A percentile compares a stretch with the other conserved stretches of the same genome.
phyloP scores from a whole-genome alignment of 192 early-diverging fungal species.

The Gonapodya prolifera region DNA sequence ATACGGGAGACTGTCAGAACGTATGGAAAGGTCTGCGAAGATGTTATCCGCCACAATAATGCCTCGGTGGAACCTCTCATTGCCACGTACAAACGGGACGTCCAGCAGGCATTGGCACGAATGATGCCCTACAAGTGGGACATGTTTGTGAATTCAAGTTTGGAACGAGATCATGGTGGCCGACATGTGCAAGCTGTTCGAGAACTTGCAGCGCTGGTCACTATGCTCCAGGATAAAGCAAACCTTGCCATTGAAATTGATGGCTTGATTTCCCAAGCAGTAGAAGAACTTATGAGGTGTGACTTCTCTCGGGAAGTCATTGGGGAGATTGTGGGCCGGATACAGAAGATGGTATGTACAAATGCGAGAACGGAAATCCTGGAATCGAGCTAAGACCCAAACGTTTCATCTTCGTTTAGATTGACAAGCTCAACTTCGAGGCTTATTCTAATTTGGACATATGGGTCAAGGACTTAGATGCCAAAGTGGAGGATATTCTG shows the following conservation, averaged over 20 bases:
- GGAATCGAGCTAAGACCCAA: not conserved
- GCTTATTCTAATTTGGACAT: constrained; percentile 83
- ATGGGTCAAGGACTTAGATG: constrained; percentile 78
- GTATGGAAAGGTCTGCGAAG: constrained; percentile 72
- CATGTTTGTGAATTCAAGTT: constrained; percentile 39
- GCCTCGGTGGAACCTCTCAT: constrained; percentile 65
- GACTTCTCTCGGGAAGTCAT: constrained; percentile 59
- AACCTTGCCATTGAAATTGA: constrained; percentile 66
- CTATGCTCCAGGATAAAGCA: constrained; percentile 93
- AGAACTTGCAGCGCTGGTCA: constrained; percentile 80
- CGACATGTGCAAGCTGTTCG: constrained; percentile 40
- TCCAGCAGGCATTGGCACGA: constrained; percentile 69
- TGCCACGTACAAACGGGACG: constrained; percentile 89
- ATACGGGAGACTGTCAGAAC: constrained; percentile 91
- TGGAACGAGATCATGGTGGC: not conserved
- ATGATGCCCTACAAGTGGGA: constrained; percentile 30
- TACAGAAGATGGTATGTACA: constrained; percentile 64
- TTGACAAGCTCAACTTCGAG: constrained; percentile 89
- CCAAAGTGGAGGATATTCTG: constrained; percentile 64
- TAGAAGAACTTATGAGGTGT: constrained; percentile 78
- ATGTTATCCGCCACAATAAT: constrained; percentile 50
- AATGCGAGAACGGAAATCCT: not conserved
- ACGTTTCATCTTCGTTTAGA: constrained; percentile 17
- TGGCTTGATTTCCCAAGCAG: constrained; percentile 63
- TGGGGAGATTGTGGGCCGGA: constrained; percentile 50